phyloP scores from a whole-genome alignment of 75 land plant genomes.

The Picea glauca region DNA sequence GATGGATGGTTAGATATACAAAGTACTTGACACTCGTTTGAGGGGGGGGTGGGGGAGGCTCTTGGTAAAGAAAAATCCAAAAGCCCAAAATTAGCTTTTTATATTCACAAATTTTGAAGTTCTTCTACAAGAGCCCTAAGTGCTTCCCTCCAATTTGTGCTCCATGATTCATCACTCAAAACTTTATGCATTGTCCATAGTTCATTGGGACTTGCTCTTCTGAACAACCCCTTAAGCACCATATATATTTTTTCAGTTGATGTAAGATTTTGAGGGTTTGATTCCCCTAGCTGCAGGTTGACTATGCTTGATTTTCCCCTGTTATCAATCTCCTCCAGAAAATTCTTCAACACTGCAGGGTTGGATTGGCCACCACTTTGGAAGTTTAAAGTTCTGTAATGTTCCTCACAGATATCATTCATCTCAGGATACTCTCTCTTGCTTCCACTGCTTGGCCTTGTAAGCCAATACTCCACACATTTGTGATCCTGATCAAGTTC shows the following conservation, averaged over 20 bases:
- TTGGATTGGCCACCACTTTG: conserved; percentile 4
- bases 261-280: background rate
- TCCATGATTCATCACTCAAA: conserved; percentile 14
- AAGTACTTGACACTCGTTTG: background rate
- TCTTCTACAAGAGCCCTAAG: conserved; percentile 26
- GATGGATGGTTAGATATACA: conserved; percentile 3
- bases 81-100: background rate
- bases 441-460: conserved; percentile 16
- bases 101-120: conserved; percentile 20
- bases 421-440: background rate
- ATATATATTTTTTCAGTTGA: conserved; percentile 8
- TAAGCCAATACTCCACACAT: conserved; percentile 69
- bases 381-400: background rate
- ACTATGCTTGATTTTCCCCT: background rate
- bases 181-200: conserved; percentile 24
- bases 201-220: conserved; percentile 52
- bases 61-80: background rate
- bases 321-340: conserved; percentile 1
- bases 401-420: background rate
- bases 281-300: background rate
- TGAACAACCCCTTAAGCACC: conserved; percentile 39
- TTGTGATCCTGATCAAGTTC: conserved; percentile 57
- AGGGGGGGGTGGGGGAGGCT: too few relatives aligned
- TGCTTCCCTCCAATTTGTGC: background rate
- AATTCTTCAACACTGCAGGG: conserved; percentile 16